These are phyloP conservation scores for Psilocybe subaeruginosa DNA, from an alignment of 768 basidiomycete species.

Conservation along the genomic window DNA sequence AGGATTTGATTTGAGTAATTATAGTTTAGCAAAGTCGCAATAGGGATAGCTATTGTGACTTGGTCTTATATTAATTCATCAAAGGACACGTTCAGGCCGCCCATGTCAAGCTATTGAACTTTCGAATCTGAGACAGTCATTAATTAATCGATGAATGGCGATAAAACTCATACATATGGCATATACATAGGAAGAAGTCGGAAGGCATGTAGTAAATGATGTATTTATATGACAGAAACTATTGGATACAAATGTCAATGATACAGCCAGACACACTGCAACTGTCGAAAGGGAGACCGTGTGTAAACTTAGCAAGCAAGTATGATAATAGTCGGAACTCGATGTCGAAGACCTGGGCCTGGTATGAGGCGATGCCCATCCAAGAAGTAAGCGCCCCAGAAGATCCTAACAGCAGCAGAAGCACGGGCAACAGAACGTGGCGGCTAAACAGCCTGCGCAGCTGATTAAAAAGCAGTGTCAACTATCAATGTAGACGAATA, in stretches of 20 bases:
- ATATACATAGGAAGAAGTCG: background rate
- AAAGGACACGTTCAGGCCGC: no score
- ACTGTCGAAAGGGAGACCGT: background rate
- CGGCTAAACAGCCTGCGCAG: conserved; percentile 10
- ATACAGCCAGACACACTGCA: background rate
- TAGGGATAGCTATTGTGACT: no score
- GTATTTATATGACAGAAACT: background rate
- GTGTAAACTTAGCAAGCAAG: background rate
- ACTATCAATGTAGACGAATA: background rate
- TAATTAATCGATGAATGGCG: background rate
- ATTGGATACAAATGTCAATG: background rate
- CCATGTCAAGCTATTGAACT: no score
- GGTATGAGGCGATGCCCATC: background rate
- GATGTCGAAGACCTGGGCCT: no score
- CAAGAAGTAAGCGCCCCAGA: background rate
- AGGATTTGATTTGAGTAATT: background rate
- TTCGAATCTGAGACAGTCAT: no score
- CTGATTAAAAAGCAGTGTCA: background rate
- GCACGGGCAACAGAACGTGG: conserved; percentile 19
- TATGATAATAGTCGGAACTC: background rate
- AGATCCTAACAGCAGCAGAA: conserved; percentile 13
- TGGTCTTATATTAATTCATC: no score
- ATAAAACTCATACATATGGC: background rate
- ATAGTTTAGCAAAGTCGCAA: no score
- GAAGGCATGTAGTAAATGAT: no score